Conservation (phyloP, 2,329 filamentous ascomycete species). For the Alternaria sp. region DNA sequence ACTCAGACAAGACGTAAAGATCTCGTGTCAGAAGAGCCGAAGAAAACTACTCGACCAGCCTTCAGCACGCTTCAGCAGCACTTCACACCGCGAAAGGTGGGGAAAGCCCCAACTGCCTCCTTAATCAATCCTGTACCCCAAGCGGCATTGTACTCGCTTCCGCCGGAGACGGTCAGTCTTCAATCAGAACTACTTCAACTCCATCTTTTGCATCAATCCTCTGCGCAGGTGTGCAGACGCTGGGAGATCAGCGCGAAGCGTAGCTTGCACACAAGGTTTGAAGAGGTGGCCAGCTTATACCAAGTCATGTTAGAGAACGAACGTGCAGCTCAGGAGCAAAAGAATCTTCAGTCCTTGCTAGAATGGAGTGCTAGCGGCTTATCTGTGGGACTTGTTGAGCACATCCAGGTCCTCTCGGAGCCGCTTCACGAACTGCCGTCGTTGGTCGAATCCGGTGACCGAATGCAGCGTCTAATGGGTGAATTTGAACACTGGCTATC, state of each 20-base stretch:
- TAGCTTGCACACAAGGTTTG: conserved; percentile 44
- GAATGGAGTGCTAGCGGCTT: conserved; percentile 45
- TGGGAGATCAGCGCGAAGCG: conserved; percentile 50
- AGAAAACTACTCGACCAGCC: conserved; percentile 40
- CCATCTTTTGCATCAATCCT: conserved; percentile 46
- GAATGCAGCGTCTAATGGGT: conserved; percentile 40
- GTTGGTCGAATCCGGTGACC: conserved; percentile 45
- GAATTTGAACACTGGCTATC: conserved; percentile 47
- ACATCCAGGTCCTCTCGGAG: conserved; percentile 49
- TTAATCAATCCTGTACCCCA: conserved; percentile 47
- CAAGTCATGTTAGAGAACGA: conserved; percentile 49
- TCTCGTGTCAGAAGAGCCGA: conserved; percentile 32
- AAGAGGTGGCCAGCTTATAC: conserved; percentile 49
- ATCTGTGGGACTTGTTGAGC: conserved; percentile 42
- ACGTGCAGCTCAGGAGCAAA: conserved; percentile 47
- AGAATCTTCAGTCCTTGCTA: conserved; percentile 48
- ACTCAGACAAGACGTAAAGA: conserved; percentile 31
- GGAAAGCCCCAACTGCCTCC: conserved; percentile 48
- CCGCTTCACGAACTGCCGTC: conserved; percentile 50
- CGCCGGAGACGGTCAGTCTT: conserved; percentile 43
- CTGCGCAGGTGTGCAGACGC: conserved; percentile 29
- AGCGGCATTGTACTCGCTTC: conserved; percentile 30
- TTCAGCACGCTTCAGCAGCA: conserved; percentile 54
- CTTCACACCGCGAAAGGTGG: conserved; percentile 50
- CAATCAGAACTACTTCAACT: conserved; percentile 53